Evolutionary conservation across 1,139 yeast genomes (phyloP).

Genomic region (Blastobotrys indianensis): DNA sequence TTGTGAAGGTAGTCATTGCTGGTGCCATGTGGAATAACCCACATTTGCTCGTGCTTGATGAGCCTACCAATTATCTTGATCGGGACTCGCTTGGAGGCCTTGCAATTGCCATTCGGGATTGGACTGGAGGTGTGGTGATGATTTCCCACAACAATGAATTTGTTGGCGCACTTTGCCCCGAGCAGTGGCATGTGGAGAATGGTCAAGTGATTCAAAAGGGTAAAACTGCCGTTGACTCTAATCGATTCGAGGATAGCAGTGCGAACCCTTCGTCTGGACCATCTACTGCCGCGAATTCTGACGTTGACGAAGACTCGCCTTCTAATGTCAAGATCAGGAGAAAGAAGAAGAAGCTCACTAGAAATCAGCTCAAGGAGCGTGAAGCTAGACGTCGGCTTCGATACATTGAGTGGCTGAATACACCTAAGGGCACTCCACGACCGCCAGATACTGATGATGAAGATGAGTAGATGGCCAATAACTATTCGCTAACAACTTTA

Average conservation of each 20-base stretch:
- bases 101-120: conserved; percentile 94
- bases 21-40: conserved; percentile 99
- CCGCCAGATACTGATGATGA: conserved; percentile 93
- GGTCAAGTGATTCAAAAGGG: conserved; percentile 87
- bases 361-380: conserved; percentile 89
- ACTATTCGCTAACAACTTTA: neutral
- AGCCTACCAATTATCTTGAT: conserved; percentile 97
- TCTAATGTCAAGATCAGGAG: conserved; percentile 89
- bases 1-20: conserved; percentile 96
- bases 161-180: conserved; percentile 96
- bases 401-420: conserved; percentile 88
- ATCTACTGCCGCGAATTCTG: conserved; percentile 27
- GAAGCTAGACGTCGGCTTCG: conserved; percentile 93
- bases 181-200: conserved; percentile 95
- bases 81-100: conserved; percentile 96
- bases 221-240: conserved; percentile 62
- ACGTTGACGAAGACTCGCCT: conserved; percentile 60
- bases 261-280: conserved; percentile 33
- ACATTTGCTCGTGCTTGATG: conserved; percentile 93
- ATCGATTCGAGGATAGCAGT: conserved; percentile 73
- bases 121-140: conserved; percentile 98
- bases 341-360: conserved; percentile 84
- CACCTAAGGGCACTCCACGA: conserved; percentile 97
- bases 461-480: conserved; percentile 33
- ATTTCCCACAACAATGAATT: conserved; percentile 96